Evolutionary conservation across 495 filamentous ascomycete species (phyloP).

Genomic region (Hypoxylon lienhwacheense): DNA sequence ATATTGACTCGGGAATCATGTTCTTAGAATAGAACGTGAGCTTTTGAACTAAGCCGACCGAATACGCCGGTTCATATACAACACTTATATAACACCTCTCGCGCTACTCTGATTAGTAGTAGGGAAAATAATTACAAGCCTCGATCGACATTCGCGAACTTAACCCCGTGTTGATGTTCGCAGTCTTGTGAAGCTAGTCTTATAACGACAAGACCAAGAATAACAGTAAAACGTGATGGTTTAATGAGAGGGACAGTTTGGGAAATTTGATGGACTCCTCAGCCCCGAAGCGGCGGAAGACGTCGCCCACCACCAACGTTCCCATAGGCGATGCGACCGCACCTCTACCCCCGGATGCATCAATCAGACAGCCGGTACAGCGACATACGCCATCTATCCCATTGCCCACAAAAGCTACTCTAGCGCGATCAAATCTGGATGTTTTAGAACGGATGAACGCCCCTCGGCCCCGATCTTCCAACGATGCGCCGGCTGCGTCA

Average conservation of each 20-base stretch:
- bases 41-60: too few species aligned
- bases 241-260: constrained; percentile 3
- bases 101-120: not conserved
- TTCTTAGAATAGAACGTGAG: too few species aligned
- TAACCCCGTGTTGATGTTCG: not conserved
- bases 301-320: constrained; percentile 47
- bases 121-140: constrained; percentile 1
- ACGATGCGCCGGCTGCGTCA: constrained; percentile 30
- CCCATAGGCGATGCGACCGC: constrained; percentile 17
- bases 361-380: constrained; percentile 22
- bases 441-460: constrained; percentile 53
- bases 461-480: constrained; percentile 41
- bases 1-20: too few species aligned
- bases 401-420: constrained; percentile 65
- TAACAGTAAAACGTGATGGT: constrained; percentile 22
- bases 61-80: too few species aligned
- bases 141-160: not conserved
- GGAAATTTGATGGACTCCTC: constrained; percentile 53
- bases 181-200: not conserved
- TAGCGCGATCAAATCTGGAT: constrained; percentile 65
- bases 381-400: constrained; percentile 59
- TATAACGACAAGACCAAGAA: constrained; percentile 16
- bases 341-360: constrained; percentile 31
- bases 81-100: not conserved
- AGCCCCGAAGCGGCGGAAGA: constrained; percentile 66